phyloP scores from a whole-genome alignment of 495 filamentous ascomycete genomes.

The Hypoxylon lienhwacheense region DNA sequence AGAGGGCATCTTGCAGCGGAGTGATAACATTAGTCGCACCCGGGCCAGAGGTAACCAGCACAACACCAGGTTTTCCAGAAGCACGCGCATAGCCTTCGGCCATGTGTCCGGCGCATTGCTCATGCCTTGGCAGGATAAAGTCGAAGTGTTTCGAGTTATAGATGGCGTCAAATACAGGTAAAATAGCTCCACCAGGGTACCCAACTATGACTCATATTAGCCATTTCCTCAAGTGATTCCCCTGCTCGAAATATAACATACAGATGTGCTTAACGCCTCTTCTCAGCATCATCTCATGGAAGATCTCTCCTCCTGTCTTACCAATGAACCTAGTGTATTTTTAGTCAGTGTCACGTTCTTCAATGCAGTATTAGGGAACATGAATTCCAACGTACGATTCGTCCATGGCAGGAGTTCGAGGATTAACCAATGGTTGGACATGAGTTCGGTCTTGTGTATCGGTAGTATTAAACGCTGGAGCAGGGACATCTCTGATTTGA shows the following conservation, averaged over 20 bases:
- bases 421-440: slow-evolving; percentile 70
- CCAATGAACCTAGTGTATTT: slow-evolving; percentile 76
- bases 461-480: slow-evolving; percentile 68
- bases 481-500: slow-evolving; percentile 56
- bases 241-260: slow-evolving; percentile 51
- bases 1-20: slow-evolving; percentile 76
- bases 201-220: slow-evolving; percentile 54
- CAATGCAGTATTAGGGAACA: slow-evolving; percentile 15
- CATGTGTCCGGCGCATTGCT: slow-evolving; percentile 83
- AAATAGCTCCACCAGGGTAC: slow-evolving; percentile 77
- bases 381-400: slow-evolving; percentile 60
- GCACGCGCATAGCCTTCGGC: slow-evolving; percentile 77
- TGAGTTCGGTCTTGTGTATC: slow-evolving; percentile 49
- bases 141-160: slow-evolving; percentile 80
- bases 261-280: slow-evolving; percentile 90
- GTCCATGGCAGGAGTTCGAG: slow-evolving; percentile 68
- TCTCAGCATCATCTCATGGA: slow-evolving; percentile 98
- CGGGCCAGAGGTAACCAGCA: slow-evolving; percentile 76
- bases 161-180: slow-evolving; percentile 83
- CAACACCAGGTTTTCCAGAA: slow-evolving; percentile 73
- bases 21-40: slow-evolving; percentile 80
- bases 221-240: slow-evolving; percentile 32
- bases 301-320: slow-evolving; percentile 92
- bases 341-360: slow-evolving; percentile 35
- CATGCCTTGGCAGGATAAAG: slow-evolving; percentile 76